Base-by-base conservation (phyloP, 192 early-diverging fungal species). In the Oehlia diaphana region DNA sequence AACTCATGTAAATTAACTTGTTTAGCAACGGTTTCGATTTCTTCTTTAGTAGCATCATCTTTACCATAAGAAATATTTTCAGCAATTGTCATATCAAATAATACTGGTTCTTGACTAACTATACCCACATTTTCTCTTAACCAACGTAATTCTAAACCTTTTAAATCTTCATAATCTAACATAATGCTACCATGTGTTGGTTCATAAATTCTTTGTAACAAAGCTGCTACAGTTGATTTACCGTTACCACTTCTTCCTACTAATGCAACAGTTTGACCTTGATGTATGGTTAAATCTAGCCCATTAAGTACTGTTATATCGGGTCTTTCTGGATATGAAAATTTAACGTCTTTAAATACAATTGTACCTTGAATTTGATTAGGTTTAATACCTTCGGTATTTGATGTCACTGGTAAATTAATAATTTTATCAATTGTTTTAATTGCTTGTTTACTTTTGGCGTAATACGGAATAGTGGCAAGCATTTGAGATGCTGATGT, bases 131-230 rank as follows among this genome's bases (percentile, higher is more conserved):
- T 90, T 28, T 86, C 80, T 67, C 93, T 91, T 87, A 87, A 90
- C 84, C 86, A 86, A 42, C 79, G 82, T 42, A 92, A 76, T 49
- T 88, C 83, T 33, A 92, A 53, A 66, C 86, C 83, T 28, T 88
- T 86, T 73, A 93, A 73, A 66, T 91, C 86, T 26, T 82, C 84
- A 63, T 87, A 89, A 82, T 92, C 91, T 14, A 93, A 74, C 79
- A 84, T 83, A 16, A 94, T 83, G 31, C 80, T 76, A 8, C 93
- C 93, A 2, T 19, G 21, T 26, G 77, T 76, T 12, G 92, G 91
- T 64, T 93, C 92, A 82, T 94, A 94, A 86, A 92, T 93, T n/a
- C 93, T 92, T 67, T 92, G 78, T 23, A 94, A 82, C 31, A 94
- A 80, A 4, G 90, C 83, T 4, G 88, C 82, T 50, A 92, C 77